These are phyloP conservation scores for Trametes pubescens DNA, from an alignment of 1,284 basidiomycete genomes.

Conservation along the genomic window DNA sequence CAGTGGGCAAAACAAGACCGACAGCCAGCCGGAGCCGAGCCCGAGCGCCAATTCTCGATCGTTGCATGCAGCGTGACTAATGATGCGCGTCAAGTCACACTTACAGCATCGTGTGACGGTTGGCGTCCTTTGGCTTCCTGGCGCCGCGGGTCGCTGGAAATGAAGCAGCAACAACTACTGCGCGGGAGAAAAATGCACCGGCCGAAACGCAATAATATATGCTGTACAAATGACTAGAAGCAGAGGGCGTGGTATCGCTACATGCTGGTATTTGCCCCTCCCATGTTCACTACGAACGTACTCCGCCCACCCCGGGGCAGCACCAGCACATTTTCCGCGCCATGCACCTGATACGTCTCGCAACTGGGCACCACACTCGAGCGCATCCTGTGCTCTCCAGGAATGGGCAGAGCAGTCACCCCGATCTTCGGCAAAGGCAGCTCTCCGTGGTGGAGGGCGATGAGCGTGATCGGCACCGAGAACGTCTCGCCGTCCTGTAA, in stretches of 20 bases:
- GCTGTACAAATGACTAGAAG: slow-evolving; percentile 5
- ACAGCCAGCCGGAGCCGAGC: background rate
- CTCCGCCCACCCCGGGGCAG: slow-evolving; percentile 80
- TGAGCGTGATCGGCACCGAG: slow-evolving; percentile 69
- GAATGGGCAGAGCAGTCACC: slow-evolving; percentile 64
- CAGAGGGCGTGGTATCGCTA: slow-evolving; percentile 17
- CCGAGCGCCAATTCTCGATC: slow-evolving; percentile 16
- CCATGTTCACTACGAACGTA: slow-evolving; percentile 81
- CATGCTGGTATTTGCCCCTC: slow-evolving; percentile 40
- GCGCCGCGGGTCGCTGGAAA: background rate
- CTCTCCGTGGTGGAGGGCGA: slow-evolving; percentile 82
- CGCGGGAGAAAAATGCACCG: no score
- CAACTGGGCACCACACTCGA: slow-evolving; percentile 65
- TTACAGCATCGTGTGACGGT: slow-evolving; percentile 22
- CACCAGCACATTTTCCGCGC: slow-evolving; percentile 76
- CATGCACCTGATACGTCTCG: slow-evolving; percentile 80
- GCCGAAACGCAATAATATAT: background rate
- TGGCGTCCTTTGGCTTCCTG: slow-evolving; percentile 21
- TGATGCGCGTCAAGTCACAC: slow-evolving; percentile 27
- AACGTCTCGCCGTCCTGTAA: slow-evolving; percentile 66
- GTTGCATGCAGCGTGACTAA: slow-evolving; percentile 17
- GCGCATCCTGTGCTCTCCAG: slow-evolving; percentile 60
- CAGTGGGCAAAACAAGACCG: slow-evolving; percentile 11
- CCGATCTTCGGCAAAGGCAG: slow-evolving; percentile 74
- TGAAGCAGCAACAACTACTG: background rate